Evolutionary conservation across 345 rosid genomes (phyloP).

Genomic region (Syzygium grande): DNA sequence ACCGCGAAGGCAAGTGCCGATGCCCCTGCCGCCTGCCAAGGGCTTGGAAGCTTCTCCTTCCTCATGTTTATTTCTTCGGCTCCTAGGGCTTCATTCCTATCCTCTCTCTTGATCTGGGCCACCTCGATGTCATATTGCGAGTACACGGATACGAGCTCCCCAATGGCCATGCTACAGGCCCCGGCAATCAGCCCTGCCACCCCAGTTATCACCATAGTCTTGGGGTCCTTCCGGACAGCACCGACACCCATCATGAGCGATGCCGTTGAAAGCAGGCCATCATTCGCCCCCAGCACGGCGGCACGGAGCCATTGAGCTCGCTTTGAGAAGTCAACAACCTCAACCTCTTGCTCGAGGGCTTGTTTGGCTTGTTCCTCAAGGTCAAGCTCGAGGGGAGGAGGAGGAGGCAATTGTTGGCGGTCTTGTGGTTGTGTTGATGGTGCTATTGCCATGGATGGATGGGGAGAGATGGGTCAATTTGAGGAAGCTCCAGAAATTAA

Average conservation of each 20-base stretch:
- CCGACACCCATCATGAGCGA: constrained; percentile 85
- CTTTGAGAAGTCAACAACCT: constrained; percentile 34
- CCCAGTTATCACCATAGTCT: constrained; percentile 59
- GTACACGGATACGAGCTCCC: constrained; percentile 79
- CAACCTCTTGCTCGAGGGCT: not conserved
- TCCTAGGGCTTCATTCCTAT: not conserved
- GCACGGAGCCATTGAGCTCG: constrained; percentile 85
- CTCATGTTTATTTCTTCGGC: not conserved
- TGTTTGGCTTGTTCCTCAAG: not conserved
- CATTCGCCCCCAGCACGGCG: constrained; percentile 73
- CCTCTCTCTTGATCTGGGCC: constrained; percentile 46
- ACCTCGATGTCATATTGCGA: constrained; percentile 57
- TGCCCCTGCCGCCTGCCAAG: constrained; percentile 28
- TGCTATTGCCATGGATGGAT: not conserved
- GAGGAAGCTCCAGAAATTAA: not conserved
- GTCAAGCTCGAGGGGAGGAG: not conserved
- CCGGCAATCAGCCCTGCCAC: constrained; percentile 70
- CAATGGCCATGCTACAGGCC: constrained; percentile 83
- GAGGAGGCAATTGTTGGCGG: not conserved
- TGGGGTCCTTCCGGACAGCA: constrained; percentile 51
- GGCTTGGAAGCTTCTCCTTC: constrained; percentile 24
- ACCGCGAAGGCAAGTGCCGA: constrained; percentile 23
- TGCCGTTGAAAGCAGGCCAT: constrained; percentile 68
- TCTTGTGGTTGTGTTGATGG: not conserved
- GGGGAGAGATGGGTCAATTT: not conserved